These are phyloP conservation scores for Diutina rugosa DNA, from an alignment of 1,139 yeast species.

Conservation along the genomic window DNA sequence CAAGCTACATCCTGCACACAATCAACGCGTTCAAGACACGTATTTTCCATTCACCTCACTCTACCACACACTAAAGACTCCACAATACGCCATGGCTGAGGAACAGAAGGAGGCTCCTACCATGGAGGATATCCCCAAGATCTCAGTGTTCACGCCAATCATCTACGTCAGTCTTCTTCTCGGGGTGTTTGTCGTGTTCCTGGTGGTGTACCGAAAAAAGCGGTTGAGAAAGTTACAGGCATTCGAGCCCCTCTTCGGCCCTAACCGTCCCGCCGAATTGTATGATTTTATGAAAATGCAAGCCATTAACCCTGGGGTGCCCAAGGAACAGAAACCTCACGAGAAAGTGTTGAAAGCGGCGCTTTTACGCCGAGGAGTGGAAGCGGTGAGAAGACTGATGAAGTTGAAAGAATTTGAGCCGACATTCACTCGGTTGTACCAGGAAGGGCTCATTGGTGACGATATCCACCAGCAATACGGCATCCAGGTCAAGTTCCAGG, in stretches of 20 bases:
- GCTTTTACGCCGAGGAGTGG: slow-evolving; percentile 59
- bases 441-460: slow-evolving; percentile 85
- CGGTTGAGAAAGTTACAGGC: slow-evolving; percentile 38
- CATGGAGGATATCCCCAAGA: slow-evolving; percentile 16
- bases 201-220: slow-evolving; percentile 54
- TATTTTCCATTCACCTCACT: background rate
- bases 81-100: slow-evolving; percentile 14
- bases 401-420: slow-evolving; percentile 65
- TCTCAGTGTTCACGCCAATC: slow-evolving; percentile 80
- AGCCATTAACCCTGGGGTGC: slow-evolving; percentile 23
- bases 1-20: background rate
- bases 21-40: background rate
- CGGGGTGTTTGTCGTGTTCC: slow-evolving; percentile 61
- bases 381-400: slow-evolving; percentile 55
- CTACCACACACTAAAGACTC: background rate
- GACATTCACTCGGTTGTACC: slow-evolving; percentile 57
- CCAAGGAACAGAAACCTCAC: slow-evolving; percentile 45
- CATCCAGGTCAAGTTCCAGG: slow-evolving; percentile 65
- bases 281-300: slow-evolving; percentile 46
- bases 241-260: slow-evolving; percentile 61
- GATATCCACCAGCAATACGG: slow-evolving; percentile 72
- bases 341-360: slow-evolving; percentile 82
- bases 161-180: slow-evolving; percentile 64
- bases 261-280: slow-evolving; percentile 52
- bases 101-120: slow-evolving; percentile 9